phyloP scores from a whole-genome alignment of 2,329 filamentous ascomycete genomes.

The Cladophialophora exuberans region DNA sequence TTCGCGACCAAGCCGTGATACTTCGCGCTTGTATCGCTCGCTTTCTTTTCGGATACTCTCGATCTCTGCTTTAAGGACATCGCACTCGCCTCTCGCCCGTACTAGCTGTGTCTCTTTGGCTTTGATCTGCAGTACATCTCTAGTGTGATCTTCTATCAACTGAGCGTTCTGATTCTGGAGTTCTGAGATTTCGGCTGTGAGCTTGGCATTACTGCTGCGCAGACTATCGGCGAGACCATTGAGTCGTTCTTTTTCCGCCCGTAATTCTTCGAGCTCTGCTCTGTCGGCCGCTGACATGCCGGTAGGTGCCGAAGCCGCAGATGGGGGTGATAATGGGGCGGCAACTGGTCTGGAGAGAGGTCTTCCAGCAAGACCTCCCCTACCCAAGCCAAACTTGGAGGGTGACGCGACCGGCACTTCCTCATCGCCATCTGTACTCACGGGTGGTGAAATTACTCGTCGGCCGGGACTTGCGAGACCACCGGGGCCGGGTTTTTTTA shows the following conservation, averaged over 20 bases:
- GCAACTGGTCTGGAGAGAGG: constrained; percentile 76
- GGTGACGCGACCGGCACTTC: constrained; percentile 43
- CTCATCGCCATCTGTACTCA: constrained; percentile 46
- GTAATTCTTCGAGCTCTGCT: constrained; percentile 88
- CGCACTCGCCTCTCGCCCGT: constrained; percentile 84
- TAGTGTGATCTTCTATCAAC: constrained; percentile 94
- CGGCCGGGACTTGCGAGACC: constrained; percentile 43
- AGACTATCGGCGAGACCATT: constrained; percentile 76
- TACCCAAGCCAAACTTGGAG: constrained; percentile 68
- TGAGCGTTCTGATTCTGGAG: constrained; percentile 96
- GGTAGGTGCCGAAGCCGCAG: constrained; percentile 59
- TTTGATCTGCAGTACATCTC: constrained; percentile 94
- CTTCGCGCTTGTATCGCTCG: constrained; percentile 88
- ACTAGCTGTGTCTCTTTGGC: constrained; percentile 98
- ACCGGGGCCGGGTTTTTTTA: constrained; percentile 44
- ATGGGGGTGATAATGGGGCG: constrained; percentile 56
- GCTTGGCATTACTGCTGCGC: constrained; percentile 76
- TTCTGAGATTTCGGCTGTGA: constrained; percentile 87
- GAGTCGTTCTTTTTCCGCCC: constrained; percentile 78
- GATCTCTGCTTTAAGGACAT: constrained; percentile 83
- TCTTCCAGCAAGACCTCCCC: constrained; percentile 78
- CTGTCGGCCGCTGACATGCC: constrained; percentile 79
- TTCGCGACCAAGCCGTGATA: constrained; percentile 57
- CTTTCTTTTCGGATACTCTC: constrained; percentile 85
- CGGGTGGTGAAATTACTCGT: constrained; percentile 48